Percentiles rank a stretch among this genome's conserved stretches.
These are phyloP conservation scores for Boechera retrofracta DNA, from an alignment of 345 rosid genomes.

Conservation along the genomic window DNA sequence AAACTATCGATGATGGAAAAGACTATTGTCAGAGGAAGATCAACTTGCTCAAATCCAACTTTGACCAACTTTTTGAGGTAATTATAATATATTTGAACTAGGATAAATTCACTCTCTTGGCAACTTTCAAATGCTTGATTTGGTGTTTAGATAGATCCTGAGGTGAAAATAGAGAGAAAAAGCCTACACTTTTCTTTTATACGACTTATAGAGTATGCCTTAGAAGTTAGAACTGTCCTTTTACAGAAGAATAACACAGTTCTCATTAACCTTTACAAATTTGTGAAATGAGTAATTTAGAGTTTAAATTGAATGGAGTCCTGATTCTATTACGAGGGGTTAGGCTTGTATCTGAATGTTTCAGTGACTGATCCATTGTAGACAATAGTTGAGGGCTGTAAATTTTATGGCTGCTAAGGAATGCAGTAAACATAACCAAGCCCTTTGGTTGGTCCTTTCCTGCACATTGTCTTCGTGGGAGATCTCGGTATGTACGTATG, in stretches of 20 bases:
- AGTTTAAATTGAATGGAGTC: neutral
- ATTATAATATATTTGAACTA: no score
- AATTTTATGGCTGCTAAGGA: constrained; percentile 1
- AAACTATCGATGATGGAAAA: constrained; percentile 89
- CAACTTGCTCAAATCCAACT: constrained; percentile 87
- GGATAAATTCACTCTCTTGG: neutral
- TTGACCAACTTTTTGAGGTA: constrained; percentile 96
- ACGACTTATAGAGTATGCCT: neutral
- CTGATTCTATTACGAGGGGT: neutral
- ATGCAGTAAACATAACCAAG: neutral
- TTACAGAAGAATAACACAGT: neutral
- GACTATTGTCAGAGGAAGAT: constrained; percentile 96
- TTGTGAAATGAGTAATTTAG: neutral
- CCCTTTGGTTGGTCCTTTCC: neutral
- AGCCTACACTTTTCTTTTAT: neutral
- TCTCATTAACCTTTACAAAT: neutral
- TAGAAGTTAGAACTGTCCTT: neutral
- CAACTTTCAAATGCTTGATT: neutral
- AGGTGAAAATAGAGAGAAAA: neutral
- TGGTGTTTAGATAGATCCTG: constrained; percentile 1
- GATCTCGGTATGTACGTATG: no score
- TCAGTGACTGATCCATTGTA: constrained; percentile 15
- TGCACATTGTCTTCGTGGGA: no score
- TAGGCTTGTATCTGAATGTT: neutral
- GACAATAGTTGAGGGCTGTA: neutral